Conservation (phyloP, 495 filamentous ascomycete species). For the Xylaria telfairii region DNA sequence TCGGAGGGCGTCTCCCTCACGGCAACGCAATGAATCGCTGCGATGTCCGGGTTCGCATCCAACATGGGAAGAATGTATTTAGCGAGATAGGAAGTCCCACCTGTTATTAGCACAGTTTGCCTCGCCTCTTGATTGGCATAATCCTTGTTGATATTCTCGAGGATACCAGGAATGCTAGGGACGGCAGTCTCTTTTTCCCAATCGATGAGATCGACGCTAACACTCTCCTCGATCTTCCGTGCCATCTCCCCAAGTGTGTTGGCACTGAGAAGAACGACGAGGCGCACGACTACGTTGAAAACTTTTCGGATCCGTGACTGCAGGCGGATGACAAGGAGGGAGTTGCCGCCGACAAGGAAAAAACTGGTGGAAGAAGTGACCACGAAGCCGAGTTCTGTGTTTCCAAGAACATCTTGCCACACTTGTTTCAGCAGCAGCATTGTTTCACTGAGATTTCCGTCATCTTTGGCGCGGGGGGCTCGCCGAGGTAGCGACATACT, state of each 20-base stretch:
- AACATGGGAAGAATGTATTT: too few species aligned
- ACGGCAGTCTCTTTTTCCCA: too few species aligned
- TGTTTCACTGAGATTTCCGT: constrained; percentile 12
- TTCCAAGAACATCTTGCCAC: constrained; percentile 23
- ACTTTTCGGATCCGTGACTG: constrained; percentile 28
- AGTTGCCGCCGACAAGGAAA: constrained; percentile 47
- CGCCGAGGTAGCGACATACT: constrained; percentile 38
- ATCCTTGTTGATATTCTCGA: too few species aligned
- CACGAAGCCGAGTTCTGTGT: constrained; percentile 5
- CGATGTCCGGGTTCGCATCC: too few species aligned
- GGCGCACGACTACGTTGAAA: constrained; percentile 22
- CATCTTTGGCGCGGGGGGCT: background rate
- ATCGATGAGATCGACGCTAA: too few species aligned
- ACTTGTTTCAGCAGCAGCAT: constrained; percentile 4
- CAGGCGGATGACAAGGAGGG: constrained; percentile 40
- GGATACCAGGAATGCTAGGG: too few species aligned
- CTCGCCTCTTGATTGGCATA: too few species aligned
- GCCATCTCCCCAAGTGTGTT: constrained; percentile 40
- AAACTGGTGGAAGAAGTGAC: constrained; percentile 35
- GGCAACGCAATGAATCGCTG: too few species aligned
- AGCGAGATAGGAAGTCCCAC: too few species aligned
- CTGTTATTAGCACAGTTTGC: too few species aligned
- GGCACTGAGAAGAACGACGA: constrained; percentile 35
- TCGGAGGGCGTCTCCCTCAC: too few species aligned
- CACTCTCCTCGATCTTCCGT: constrained; percentile 9